Percentiles rank a stretch among this genome's conserved stretches.
Evolutionary conservation across 345 rosid genomes (phyloP).

Genomic region (Excoecaria agallocha): DNA sequence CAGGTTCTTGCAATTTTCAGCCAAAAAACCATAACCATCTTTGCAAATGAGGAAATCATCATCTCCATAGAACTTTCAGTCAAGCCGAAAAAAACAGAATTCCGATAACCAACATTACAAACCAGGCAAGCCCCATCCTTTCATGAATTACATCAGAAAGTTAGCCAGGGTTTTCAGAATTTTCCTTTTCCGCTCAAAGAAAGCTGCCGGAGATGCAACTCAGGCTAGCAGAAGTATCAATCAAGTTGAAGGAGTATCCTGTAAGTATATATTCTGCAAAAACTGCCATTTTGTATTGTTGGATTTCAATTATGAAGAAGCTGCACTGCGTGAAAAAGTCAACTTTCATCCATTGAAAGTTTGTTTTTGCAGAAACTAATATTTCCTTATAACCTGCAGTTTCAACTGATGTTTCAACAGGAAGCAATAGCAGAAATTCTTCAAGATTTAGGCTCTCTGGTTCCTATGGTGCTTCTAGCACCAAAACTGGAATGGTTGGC

Average conservation of each 20-base stretch:
- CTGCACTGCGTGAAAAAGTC: background rate
- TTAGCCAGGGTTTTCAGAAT: constrained; percentile 41
- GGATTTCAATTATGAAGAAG: no score
- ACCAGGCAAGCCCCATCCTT: constrained; percentile 6
- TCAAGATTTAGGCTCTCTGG: constrained; percentile 40
- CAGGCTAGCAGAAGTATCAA: constrained; percentile 15
- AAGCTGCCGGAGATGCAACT: constrained; percentile 7
- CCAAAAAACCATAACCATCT: background rate
- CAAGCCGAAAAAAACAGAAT: constrained; percentile 22
- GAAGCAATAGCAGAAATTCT: constrained; percentile 41
- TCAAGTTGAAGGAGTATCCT: constrained; percentile 37
- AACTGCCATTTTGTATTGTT: no score
- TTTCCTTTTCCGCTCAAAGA: constrained; percentile 28
- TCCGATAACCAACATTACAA: background rate
- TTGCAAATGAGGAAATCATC: constrained; percentile 46
- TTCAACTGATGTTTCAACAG: constrained; percentile 50
- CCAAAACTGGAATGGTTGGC: constrained; percentile 38
- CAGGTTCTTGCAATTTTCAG: background rate
- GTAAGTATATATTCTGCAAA: constrained; percentile 41
- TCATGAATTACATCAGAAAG: constrained; percentile 34
- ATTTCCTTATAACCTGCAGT: constrained; percentile 36
- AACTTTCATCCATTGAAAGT: no score
- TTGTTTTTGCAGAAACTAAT: constrained; percentile 19
- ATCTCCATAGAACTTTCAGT: constrained; percentile 14
- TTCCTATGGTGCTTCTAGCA: constrained; percentile 51